Percentiles rank a stretch among this genome's conserved stretches.
phyloP scores from a whole-genome alignment of 257 asterid genomes.

The Leonotis leonurus region DNA sequence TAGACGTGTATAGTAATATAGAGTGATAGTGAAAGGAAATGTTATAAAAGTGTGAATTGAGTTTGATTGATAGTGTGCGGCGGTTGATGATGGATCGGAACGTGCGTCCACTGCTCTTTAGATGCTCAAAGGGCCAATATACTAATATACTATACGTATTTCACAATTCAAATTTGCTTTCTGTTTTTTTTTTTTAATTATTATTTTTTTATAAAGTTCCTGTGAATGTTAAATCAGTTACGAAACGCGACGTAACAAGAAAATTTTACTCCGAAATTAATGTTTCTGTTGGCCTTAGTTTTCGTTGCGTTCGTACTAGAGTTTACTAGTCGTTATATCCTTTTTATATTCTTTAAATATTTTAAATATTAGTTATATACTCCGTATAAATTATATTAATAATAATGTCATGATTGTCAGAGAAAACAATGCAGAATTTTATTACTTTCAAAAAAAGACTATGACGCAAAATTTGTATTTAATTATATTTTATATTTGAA shows the following conservation, averaged over 20 bases:
- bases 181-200: not conserved
- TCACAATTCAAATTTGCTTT: constrained; percentile 2
- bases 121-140: constrained; percentile 17
- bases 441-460: no score
- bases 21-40: constrained; percentile 19
- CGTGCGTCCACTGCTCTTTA: constrained; percentile 13
- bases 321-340: not conserved
- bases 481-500: no score
- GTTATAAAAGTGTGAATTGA: not conserved
- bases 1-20: no score
- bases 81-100: constrained; percentile 13
- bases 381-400: no score
- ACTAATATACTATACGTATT: no score
- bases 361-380: no score
- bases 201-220: not conserved
- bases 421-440: not conserved
- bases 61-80: constrained; percentile 5
- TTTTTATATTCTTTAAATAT: no score
- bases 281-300: not conserved
- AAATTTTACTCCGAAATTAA: not conserved
- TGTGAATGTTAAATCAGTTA: not conserved
- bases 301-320: not conserved
- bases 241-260: not conserved
- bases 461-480: no score
- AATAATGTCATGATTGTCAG: not conserved